A percentile compares a stretch with the other conserved stretches of the same genome.
Conservation (phyloP, 257 asterid genomes). For the Nicotiana benthamiana region DNA sequence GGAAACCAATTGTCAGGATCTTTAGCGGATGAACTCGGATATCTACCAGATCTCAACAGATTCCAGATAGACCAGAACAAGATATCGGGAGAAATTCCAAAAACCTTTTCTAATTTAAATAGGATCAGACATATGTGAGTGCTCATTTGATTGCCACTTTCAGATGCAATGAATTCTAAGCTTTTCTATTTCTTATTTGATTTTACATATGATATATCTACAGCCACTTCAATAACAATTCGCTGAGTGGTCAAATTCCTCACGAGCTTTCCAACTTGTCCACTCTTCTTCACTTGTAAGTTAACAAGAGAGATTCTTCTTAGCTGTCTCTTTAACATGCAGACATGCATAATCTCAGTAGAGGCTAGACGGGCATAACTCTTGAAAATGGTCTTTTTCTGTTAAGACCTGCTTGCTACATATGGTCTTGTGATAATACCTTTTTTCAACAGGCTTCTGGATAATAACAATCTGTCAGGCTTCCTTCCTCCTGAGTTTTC, state of each 20-base stretch:
- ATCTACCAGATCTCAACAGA: conserved; percentile 30
- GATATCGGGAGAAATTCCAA: conserved; percentile 37
- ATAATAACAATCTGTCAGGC: conserved; percentile 61
- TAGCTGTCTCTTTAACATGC: not conserved
- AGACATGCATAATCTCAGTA: not conserved
- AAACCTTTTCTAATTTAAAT: conserved; percentile 25
- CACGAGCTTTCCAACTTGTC: conserved; percentile 26
- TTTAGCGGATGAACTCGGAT: conserved; percentile 36
- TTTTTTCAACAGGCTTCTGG: conserved; percentile 31
- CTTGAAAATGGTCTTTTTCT: not conserved
- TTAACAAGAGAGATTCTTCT: not conserved
- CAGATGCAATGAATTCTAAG: not conserved
- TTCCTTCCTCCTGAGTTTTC: conserved; percentile 45
- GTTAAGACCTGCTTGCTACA: not conserved
- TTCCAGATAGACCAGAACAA: conserved; percentile 39
- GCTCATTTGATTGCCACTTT: not conserved
- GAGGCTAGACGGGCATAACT: not conserved
- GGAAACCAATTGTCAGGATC: conserved; percentile 39
- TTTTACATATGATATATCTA: conserved; percentile 5
- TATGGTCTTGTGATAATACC: not conserved
- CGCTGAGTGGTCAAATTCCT: conserved; percentile 45
- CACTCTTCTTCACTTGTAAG: conserved; percentile 37
- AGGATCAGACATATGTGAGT: conserved; percentile 34
- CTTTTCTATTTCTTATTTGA: not conserved
- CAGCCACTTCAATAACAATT: conserved; percentile 48